Percentiles rank a stretch among this genome's conserved stretches.
These are phyloP conservation scores for Cyphellophora attinorum DNA, from an alignment of 2,329 filamentous ascomycete species.

Conservation along the genomic window DNA sequence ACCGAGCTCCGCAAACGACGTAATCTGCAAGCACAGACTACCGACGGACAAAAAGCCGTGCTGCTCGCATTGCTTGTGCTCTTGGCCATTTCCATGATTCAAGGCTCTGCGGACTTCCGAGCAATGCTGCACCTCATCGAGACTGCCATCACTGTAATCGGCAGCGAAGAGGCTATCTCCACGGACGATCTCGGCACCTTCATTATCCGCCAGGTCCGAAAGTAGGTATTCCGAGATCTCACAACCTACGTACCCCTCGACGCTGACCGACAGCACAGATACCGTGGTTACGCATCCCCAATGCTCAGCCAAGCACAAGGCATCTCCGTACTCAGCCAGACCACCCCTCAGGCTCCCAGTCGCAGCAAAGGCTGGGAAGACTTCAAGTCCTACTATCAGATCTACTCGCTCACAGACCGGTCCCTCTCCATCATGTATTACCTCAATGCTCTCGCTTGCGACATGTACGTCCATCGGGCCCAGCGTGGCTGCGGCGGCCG, in stretches of 20 bases:
- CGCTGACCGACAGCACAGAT: constrained; percentile 6
- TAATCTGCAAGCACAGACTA: neutral
- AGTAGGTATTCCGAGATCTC: constrained; percentile 1
- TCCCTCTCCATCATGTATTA: constrained; percentile 2
- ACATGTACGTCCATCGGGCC: constrained; percentile 17
- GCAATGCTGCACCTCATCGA: constrained; percentile 3
- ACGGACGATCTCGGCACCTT: constrained; percentile 3
- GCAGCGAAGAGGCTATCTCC: constrained; percentile 1
- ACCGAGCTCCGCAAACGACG: constrained; percentile 1
- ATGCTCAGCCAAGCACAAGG: constrained; percentile 8
- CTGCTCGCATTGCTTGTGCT: constrained; percentile 5
- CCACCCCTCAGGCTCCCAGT: neutral
- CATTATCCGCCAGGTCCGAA: constrained; percentile 3
- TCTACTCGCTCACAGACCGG: constrained; percentile 5
- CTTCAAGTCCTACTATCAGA: constrained; percentile 7
- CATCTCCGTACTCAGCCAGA: neutral
- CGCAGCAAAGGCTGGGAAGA: constrained; percentile 1
- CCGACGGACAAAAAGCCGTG: neutral
- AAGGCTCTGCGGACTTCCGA: constrained; percentile 4
- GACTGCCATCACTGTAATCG: constrained; percentile 1
- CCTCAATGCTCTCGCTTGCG: constrained; percentile 10
- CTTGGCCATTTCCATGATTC: constrained; percentile 1
- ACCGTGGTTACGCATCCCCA: constrained; percentile 13
- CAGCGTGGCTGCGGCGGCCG: constrained; percentile 6
- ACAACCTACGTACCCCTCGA: neutral